Conservation (phyloP, 176 grass and related monocot genomes). For the Raddia distichophylla region DNA sequence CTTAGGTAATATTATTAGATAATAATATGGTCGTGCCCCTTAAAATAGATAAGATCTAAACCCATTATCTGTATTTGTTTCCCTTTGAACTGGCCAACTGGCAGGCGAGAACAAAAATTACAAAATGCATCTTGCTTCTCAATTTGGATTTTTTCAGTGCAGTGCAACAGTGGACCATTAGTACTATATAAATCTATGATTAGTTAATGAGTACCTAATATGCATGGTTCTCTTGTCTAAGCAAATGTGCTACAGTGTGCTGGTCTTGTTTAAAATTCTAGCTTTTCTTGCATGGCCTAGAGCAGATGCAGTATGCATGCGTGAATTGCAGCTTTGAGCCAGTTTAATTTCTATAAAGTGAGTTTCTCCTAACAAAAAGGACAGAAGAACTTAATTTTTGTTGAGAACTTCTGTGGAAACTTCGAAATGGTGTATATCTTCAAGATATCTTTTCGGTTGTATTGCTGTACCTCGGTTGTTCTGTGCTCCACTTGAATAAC, state of each 20-base stretch:
- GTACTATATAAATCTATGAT: slow-evolving; percentile 3
- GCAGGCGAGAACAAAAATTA: neutral
- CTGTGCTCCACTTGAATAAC: neutral
- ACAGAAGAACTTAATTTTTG: slow-evolving; percentile 11
- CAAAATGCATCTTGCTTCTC: slow-evolving; percentile 18
- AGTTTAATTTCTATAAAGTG: neutral
- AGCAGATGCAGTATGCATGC: neutral
- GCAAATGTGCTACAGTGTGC: neutral
- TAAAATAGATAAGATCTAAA: slow-evolving; percentile 14
- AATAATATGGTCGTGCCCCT: neutral
- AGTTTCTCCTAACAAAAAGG: slow-evolving; percentile 1
- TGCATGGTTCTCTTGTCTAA: slow-evolving; percentile 7
- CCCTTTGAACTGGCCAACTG: neutral
- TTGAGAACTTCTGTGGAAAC: neutral
- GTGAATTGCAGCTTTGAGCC: neutral
- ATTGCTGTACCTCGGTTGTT: slow-evolving; percentile 1
- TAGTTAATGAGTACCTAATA: neutral
- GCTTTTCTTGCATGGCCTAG: neutral
- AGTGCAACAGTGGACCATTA: neutral
- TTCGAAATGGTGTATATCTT: neutral
- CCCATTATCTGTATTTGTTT: slow-evolving; percentile 4
- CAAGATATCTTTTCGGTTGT: slow-evolving; percentile 9
- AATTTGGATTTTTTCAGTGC: slow-evolving; percentile 1
- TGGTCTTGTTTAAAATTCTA: neutral
- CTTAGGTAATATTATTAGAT: slow-evolving; percentile 2